phyloP scores from a whole-genome alignment of 495 filamentous ascomycete species.

The Glonium stellatum region DNA sequence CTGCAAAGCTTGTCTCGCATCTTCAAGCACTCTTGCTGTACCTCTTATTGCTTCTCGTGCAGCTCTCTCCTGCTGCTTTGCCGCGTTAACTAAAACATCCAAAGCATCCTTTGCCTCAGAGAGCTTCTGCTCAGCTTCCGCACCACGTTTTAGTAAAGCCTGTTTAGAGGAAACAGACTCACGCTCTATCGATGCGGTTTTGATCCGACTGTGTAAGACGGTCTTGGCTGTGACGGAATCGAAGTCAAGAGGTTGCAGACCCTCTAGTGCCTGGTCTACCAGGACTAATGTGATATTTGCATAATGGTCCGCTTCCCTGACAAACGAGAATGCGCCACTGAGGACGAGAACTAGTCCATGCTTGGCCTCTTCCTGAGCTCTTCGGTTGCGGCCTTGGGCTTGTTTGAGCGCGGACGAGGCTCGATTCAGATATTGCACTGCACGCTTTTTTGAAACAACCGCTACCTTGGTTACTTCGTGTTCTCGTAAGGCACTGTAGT shows the following conservation, averaged over 20 bases:
- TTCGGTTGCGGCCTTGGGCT: not conserved
- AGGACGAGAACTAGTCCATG: not conserved
- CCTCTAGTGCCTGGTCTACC: not conserved
- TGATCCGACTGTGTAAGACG: not conserved
- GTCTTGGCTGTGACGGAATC: not conserved
- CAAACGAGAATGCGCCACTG: constrained; percentile 3
- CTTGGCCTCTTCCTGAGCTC: constrained; percentile 3
- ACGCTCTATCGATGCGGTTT: not conserved
- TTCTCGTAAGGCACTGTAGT: not conserved
- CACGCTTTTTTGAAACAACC: not conserved
- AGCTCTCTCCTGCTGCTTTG: constrained; percentile 5
- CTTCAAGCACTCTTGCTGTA: constrained; percentile 9
- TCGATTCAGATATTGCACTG: constrained; percentile 2
- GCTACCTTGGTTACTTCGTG: not conserved
- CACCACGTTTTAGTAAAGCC: not conserved
- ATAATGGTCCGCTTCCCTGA: constrained; percentile 10
- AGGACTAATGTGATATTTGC: not conserved
- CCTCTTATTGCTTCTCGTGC: not conserved
- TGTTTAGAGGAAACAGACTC: not conserved
- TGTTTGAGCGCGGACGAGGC: not conserved
- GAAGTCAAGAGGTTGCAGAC: not conserved
- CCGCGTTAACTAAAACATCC: not conserved
- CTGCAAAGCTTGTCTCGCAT: constrained; percentile 11
- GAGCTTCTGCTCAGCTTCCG: not conserved
- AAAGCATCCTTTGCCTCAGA: not conserved